These are phyloP conservation scores for Nymphaea colorata DNA, from an alignment of 164 flowering plant species.

Conservation along the genomic window DNA sequence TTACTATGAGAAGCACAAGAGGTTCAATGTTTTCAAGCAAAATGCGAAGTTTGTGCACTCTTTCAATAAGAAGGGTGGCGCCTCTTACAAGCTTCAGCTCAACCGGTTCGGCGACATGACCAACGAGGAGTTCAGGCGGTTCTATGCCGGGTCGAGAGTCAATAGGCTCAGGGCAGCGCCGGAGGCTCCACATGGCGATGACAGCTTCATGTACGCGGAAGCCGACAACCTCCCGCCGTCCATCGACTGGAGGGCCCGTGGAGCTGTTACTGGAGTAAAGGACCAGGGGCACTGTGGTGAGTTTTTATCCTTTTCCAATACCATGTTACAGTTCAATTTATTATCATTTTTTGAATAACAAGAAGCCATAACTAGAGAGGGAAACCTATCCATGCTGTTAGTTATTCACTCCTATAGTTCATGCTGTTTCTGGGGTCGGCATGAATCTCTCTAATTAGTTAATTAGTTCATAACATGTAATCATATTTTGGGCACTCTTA, in stretches of 20 bases:
- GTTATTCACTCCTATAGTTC: too few relatives aligned
- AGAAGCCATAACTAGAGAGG: too few relatives aligned
- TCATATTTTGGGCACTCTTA: too few relatives aligned
- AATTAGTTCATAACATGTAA: too few relatives aligned
- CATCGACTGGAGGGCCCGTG: constrained; percentile 70
- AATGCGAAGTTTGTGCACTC: constrained; percentile 34
- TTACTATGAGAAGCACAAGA: constrained; percentile 38
- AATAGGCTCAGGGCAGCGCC: constrained; percentile 46
- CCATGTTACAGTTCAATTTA: background rate
- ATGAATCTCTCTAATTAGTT: too few relatives aligned
- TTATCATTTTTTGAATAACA: too few relatives aligned
- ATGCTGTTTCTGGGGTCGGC: too few relatives aligned
- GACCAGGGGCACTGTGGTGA: constrained; percentile 80
- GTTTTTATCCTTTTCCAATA: background rate
- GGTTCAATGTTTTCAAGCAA: constrained; percentile 58
- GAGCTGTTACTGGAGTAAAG: constrained; percentile 56
- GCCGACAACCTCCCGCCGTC: constrained; percentile 27
- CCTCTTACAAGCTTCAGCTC: constrained; percentile 46
- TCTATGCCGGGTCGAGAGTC: constrained; percentile 41
- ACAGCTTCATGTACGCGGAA: constrained; percentile 45
- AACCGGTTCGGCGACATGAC: constrained; percentile 70
- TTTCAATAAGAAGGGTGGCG: constrained; percentile 32
- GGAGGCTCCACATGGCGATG: constrained; percentile 18
- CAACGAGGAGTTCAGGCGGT: constrained; percentile 42
- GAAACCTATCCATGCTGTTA: too few relatives aligned